A percentile compares a stretch with the other conserved stretches of the same genome.
Conservation (phyloP, 768 basidiomycete genomes). For the Leccinum variicolor region DNA sequence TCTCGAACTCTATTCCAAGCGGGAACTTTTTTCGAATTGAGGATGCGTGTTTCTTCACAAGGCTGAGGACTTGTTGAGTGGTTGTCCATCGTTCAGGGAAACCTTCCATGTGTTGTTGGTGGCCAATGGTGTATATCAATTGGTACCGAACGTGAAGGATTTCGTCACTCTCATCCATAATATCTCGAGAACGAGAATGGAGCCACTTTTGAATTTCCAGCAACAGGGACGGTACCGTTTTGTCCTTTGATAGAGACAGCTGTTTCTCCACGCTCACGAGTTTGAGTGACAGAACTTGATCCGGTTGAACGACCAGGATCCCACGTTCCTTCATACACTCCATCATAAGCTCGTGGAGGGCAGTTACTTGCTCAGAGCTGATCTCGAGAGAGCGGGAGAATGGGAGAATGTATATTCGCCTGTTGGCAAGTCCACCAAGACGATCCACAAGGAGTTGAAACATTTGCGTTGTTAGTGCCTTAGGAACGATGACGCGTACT, state of each 20-base stretch:
- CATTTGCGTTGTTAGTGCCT: constrained; percentile 45
- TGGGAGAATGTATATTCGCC: constrained; percentile 47
- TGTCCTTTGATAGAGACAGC: background rate
- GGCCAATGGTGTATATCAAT: constrained; percentile 35
- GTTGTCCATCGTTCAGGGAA: constrained; percentile 35
- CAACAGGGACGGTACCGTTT: constrained; percentile 12
- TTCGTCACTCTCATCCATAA: constrained; percentile 32
- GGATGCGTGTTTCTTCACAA: constrained; percentile 18
- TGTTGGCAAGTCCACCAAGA: constrained; percentile 42
- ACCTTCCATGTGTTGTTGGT: constrained; percentile 25
- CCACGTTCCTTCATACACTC: constrained; percentile 40
- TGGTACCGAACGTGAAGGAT: constrained; percentile 36
- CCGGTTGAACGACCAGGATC: constrained; percentile 48
- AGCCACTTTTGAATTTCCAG: constrained; percentile 28
- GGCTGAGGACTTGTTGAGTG: constrained; percentile 28
- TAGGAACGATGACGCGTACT: constrained; percentile 49
- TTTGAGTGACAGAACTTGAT: constrained; percentile 50
- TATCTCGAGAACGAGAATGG: constrained; percentile 24
- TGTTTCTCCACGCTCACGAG: constrained; percentile 43
- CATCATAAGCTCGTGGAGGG: constrained; percentile 32
- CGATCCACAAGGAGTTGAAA: constrained; percentile 43
- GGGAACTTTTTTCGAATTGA: constrained; percentile 3
- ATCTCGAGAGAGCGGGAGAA: constrained; percentile 42
- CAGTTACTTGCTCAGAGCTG: constrained; percentile 8
- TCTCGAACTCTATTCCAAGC: constrained; percentile 17